Conservation (phyloP, 169 alveolate genomes). For the Eimeria nieschulzi region DNA sequence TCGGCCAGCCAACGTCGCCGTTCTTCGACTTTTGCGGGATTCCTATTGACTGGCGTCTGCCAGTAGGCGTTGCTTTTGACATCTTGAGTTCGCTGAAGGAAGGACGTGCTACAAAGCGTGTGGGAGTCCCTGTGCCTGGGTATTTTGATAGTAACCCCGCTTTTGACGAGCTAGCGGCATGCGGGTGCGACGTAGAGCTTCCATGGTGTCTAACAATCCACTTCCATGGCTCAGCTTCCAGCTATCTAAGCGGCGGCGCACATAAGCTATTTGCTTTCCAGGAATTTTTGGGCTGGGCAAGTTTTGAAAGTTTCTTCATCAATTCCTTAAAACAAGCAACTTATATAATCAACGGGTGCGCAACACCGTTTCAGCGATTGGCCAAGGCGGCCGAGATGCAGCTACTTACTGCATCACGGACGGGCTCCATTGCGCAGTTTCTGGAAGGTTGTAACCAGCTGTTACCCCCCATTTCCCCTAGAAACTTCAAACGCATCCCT, state of each 20-base stretch:
- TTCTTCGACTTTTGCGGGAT: constrained; percentile 62
- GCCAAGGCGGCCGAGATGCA: constrained; percentile 62
- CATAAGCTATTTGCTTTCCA: constrained; percentile 18
- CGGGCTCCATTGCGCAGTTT: constrained; percentile 32
- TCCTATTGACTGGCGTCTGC: constrained; percentile 73
- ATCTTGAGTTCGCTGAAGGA: constrained; percentile 38
- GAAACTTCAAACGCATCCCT: constrained; percentile 46
- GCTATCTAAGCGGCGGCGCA: constrained; percentile 54
- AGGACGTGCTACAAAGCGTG: background rate
- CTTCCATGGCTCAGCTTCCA: constrained; percentile 57
- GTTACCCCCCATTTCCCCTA: constrained; percentile 45
- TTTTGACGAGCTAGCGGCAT: constrained; percentile 39
- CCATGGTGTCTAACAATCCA: constrained; percentile 71
- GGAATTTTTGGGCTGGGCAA: constrained; percentile 65
- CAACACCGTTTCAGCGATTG: constrained; percentile 64
- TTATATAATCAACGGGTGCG: constrained; percentile 65
- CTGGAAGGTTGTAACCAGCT: constrained; percentile 52
- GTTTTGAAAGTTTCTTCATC: constrained; percentile 66
- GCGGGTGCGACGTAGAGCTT: constrained; percentile 55
- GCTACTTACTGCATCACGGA: constrained; percentile 60
- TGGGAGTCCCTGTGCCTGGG: background rate
- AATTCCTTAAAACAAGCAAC: constrained; percentile 68
- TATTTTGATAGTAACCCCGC: background rate
- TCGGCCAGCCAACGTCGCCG: constrained; percentile 65
- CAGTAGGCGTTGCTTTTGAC: constrained; percentile 71